Conservation (phyloP, 192 early-diverging fungal species). For the Neocallimastix lanati region DNA sequence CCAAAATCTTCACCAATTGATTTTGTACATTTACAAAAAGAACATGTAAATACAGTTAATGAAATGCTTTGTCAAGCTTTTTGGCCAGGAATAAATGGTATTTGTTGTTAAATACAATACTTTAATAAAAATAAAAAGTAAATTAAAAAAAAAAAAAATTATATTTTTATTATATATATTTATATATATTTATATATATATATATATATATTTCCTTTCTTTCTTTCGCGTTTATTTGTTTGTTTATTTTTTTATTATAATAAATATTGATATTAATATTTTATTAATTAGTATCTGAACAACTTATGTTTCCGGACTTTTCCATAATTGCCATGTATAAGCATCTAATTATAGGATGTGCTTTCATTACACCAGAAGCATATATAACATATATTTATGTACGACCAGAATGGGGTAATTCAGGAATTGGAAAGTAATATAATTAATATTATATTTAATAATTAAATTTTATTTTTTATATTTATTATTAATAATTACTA, state of each 20-base stretch:
- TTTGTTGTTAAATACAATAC: too few species aligned
- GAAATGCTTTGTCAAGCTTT: conserved; percentile 51
- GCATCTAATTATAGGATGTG: conserved; percentile 66
- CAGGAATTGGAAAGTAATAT: conserved; percentile 57
- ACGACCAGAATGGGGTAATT: conserved; percentile 61
- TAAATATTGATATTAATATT: too few species aligned
- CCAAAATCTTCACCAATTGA: conserved; percentile 35
- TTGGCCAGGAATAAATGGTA: conserved; percentile 79
- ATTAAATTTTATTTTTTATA: background rate
- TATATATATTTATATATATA: background rate
- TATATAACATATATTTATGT: conserved; percentile 83
- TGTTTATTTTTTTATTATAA: too few species aligned
- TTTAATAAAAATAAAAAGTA: too few species aligned
- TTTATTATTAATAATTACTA: background rate
- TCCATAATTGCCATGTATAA: conserved; percentile 67
- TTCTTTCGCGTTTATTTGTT: too few species aligned
- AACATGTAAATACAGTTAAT: conserved; percentile 57
- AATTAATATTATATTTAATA: conserved; percentile 2
- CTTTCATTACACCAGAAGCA: conserved; percentile 77
- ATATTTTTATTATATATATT: background rate
- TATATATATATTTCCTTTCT: too few species aligned
- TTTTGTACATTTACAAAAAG: conserved; percentile 53
- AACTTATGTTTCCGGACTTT: conserved; percentile 63
- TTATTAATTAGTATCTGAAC: conserved; percentile 49
- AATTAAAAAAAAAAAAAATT: too few species aligned